Evolutionary conservation across 441 rosid species (phyloP), one percentile per base, ranked within the genome.

Genomic region (Brassica balearica): DNA sequence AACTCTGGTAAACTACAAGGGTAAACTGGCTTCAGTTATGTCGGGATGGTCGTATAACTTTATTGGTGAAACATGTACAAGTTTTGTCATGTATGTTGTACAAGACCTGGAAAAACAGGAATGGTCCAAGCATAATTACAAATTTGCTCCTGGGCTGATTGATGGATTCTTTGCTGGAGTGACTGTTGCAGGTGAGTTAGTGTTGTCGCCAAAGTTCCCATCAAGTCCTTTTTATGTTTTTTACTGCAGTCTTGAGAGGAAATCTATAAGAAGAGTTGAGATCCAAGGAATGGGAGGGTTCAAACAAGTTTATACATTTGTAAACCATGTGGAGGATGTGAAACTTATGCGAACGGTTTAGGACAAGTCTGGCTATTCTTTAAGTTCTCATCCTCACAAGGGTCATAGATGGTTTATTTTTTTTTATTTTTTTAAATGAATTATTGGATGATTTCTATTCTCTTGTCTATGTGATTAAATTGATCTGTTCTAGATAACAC

Each of bases 241-340:
- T 8, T 63, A 43, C 48, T 72, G 29, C 62, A 63, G 7, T 27
- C 6, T 73, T 4, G 69, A 73, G 51, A 46, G 32, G 20, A 22
- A 19, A 2, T 48, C 62, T 3, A 17, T 15, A 1, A 27, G 19
- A 63, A 12, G 12, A 27, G 29, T 46, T 9, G 69, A 46, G 64
- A 46, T 63, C 69, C 76, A 25, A 62, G 62, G 76, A 46, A 4
- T 23, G 14, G 56, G 9, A 15, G 59, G 1, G 12, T 11, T 1
- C 17, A 48, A 12, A 12, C 4, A 10, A 2, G 11, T 48, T 48
- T 1, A 27, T 3, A 63, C 43, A 3, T 60, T 60, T 60, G 6
- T 23, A n/a, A 23, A 60, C 34, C 34, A 60, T 23, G 65, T 60
- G 12, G 65, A 60, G 36, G 34, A 60, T 9, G 65, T 60, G 65